phyloP scores from a whole-genome alignment of 2,329 filamentous ascomycete genomes.

The Stemphylium vesicarium region DNA sequence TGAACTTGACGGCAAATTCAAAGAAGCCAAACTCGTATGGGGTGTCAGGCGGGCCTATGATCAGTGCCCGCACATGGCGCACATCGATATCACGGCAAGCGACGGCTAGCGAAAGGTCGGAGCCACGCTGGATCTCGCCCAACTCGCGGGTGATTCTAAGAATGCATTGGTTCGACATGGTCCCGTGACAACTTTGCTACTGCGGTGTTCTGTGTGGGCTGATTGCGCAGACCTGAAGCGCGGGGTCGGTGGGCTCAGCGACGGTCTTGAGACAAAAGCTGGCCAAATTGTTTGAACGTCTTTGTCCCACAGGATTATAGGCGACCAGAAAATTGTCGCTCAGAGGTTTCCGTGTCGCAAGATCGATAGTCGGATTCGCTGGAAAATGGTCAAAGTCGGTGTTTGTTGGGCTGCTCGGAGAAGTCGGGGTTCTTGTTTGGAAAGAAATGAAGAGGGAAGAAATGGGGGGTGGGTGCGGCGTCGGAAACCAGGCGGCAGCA shows the following conservation, averaged over 20 bases:
- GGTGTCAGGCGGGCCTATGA: constrained; percentile 90
- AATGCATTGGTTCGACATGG: constrained; percentile 83
- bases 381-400: neutral
- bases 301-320: neutral
- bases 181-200: constrained; percentile 10
- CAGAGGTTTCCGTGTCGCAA: constrained; percentile 1
- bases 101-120: constrained; percentile 86
- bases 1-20: constrained; percentile 83
- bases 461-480: neutral
- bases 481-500: neutral
- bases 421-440: neutral
- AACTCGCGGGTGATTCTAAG: constrained; percentile 90
- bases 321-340: neutral
- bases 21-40: constrained; percentile 98
- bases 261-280: neutral
- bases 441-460: neutral
- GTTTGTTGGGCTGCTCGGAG: neutral
- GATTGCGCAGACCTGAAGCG: neutral
- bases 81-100: constrained; percentile 88
- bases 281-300: neutral
- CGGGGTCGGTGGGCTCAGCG: neutral
- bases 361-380: neutral
- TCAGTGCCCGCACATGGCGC: constrained; percentile 82
- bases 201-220: neutral
- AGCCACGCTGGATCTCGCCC: constrained; percentile 79